Evolutionary conservation across 257 asterid species (phyloP).

Genomic region (Fraxinus americana): DNA sequence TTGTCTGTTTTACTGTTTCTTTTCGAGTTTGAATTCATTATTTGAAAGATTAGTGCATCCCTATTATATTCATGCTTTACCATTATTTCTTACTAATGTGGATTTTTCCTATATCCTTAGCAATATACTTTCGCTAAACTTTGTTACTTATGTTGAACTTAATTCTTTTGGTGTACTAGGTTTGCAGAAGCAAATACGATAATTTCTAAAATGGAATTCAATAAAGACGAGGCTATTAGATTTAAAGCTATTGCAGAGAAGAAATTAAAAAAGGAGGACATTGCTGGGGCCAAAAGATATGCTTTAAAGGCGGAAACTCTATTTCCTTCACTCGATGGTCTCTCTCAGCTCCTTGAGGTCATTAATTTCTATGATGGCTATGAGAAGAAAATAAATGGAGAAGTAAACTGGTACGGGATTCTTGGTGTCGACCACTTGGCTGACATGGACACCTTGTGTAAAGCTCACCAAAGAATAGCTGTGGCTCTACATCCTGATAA

Average conservation of each 20-base stretch:
- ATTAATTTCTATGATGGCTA: slow-evolving; percentile 42
- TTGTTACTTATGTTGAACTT: slow-evolving; percentile 10
- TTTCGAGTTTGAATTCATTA: not conserved
- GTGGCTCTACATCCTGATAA: slow-evolving; percentile 76
- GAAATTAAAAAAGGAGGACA: slow-evolving; percentile 51
- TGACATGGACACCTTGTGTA: slow-evolving; percentile 43
- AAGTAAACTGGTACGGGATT: slow-evolving; percentile 54
- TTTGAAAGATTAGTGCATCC: not conserved
- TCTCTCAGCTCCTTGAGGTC: slow-evolving; percentile 54
- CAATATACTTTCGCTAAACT: slow-evolving; percentile 8
- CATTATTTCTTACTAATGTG: slow-evolving; percentile 7
- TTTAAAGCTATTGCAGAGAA: slow-evolving; percentile 62
- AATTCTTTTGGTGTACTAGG: slow-evolving; percentile 25
- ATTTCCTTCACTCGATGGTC: slow-evolving; percentile 67
- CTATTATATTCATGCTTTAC: not conserved
- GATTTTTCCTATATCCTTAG: not conserved
- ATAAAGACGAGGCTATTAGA: slow-evolving; percentile 60
- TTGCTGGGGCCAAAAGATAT: slow-evolving; percentile 56
- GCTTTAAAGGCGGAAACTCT: slow-evolving; percentile 61
- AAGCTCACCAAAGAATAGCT: slow-evolving; percentile 50
- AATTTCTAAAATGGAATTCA: slow-evolving; percentile 52
- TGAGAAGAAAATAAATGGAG: slow-evolving; percentile 55
- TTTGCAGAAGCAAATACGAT: slow-evolving; percentile 5
- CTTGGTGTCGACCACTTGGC: slow-evolving; percentile 52
- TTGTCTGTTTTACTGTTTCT: not conserved